Base-by-base conservation (phyloP, 257 asterid genomes). In the Avicennia marina region DNA sequence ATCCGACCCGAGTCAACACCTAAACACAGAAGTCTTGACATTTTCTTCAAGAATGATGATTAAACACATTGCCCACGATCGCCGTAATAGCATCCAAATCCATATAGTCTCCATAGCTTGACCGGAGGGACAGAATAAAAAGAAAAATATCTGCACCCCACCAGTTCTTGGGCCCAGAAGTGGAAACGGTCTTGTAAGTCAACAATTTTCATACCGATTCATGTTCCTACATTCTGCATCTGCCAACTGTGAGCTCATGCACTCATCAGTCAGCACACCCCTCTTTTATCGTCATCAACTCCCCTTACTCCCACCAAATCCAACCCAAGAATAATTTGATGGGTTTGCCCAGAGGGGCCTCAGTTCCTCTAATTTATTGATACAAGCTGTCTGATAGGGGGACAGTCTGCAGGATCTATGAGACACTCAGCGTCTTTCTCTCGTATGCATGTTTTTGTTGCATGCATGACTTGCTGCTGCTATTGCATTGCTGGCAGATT, bases 1-100 rank as follows among this genome's bases (percentile, higher is more conserved):
- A 26, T 19, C 55, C 34, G 39, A 53, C 52, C 31, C 6, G 58
- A 60, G 76, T 59, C 65, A 53, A 65, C 67, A 45, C 72, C 64
- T 53, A 50, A 53, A 58, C 50, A 60, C 6, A n/a, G n/a, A 60
- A 45, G 60, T 52, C 55, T 43, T 50, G 29, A 31, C 25, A 20
- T 40, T 43, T 17, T 11, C 21, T 41, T 34, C n/a, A 45, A 46
- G 59, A 67, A 60, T 53, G 49, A 46, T 42, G 6, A 36, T 56
- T 54, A 60, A 45, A 41, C 22, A 44, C 42, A 41, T 51, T 43
- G 68, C 29, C 41, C 18, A 32, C 16, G 39, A 41, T 58, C 42
- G 42, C 16, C 44, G 73, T 25, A 54, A 60, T 31, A 31, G 11
- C 34, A 49, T 56, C 36, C 27, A 64, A 58, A 58, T 52, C 16